Conservation (phyloP, 192 early-diverging fungal species). For the Obelidium mucronatum region DNA sequence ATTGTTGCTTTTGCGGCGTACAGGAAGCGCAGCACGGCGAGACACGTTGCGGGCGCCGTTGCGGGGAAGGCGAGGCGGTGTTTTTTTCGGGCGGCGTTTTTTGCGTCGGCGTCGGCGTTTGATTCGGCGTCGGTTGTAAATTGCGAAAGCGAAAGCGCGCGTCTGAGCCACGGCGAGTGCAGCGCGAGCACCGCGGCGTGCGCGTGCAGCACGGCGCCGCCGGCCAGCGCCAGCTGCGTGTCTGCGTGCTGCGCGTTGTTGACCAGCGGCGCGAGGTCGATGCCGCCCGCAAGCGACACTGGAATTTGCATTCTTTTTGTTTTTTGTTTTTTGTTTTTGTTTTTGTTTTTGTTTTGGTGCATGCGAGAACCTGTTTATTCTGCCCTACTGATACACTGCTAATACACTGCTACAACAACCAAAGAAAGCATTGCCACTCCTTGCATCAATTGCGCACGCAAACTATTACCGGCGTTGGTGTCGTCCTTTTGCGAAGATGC, state of each 20-base stretch:
- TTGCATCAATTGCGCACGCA: too few relatives aligned
- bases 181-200: background rate
- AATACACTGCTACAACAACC: too few relatives aligned
- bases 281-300: too few relatives aligned
- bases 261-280: background rate
- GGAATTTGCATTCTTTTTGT: too few relatives aligned
- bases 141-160: too few relatives aligned
- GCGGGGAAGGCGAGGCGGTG: background rate
- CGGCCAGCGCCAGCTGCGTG: background rate
- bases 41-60: background rate
- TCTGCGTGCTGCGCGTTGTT: background rate
- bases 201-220: background rate
- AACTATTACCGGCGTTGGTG: too few relatives aligned
- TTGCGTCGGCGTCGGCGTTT: background rate
- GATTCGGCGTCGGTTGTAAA: background rate
- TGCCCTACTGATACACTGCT: too few relatives aligned
- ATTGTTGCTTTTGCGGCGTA: background rate
- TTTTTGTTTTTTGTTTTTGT: constrained; percentile 20
- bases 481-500: too few relatives aligned
- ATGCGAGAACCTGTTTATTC: too few relatives aligned
- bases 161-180: background rate
- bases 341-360: too few relatives aligned
- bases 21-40: background rate
- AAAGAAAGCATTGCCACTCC: too few relatives aligned
- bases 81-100: too few relatives aligned